Base-by-base conservation (phyloP, 805 yeast genomes). In the Schwanniomyces polymorphus region DNA sequence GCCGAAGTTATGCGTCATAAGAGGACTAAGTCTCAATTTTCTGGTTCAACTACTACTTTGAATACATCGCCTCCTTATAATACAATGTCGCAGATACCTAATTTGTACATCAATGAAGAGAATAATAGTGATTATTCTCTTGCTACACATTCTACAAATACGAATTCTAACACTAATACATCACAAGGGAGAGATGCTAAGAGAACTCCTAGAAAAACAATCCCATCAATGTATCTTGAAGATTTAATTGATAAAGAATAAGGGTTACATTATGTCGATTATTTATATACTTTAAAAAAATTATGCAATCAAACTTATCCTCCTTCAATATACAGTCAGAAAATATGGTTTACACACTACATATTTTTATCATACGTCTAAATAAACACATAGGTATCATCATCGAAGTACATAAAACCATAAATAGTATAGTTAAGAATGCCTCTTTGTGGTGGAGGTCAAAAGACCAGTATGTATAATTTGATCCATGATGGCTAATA, bases 1-100 rank as follows among this genome's bases (percentile, higher is more conserved):
- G 84, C 84, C 14, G 90, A 86, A 57, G 85, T 84, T 14, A 78
- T 84, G 79, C 72, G 72, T 46, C 78, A 76, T 55, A 72, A 67
- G 55, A 64, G 72, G 38, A 62, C 57, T 27, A 58, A 59, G 41
- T 60, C 72, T 4, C 48, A 58, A 39, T 50, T 50, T 43, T 56
- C 49, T 25, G 64, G 62, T 6, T 58, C 67, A 7, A 49, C 52
- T 4, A 38, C 57, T 12, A 54, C 51, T 38, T 44, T 56, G 27
- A 50, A 56, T 14, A 47, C 54, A 28, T 41, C 60, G 26, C 55
- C 67, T 4, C 61, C 65, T 2, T 63, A 63, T 9, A 61, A 55
- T 49, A 54, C 68, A 43, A 65, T 63, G 38, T 60, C 74, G 12
- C 64, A 65, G 35, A 53, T 70, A 25, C 73, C 79, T 38, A 63